These are phyloP conservation scores for Agaricus blazei DNA, from an alignment of 768 basidiomycete genomes.

Conservation along the genomic window DNA sequence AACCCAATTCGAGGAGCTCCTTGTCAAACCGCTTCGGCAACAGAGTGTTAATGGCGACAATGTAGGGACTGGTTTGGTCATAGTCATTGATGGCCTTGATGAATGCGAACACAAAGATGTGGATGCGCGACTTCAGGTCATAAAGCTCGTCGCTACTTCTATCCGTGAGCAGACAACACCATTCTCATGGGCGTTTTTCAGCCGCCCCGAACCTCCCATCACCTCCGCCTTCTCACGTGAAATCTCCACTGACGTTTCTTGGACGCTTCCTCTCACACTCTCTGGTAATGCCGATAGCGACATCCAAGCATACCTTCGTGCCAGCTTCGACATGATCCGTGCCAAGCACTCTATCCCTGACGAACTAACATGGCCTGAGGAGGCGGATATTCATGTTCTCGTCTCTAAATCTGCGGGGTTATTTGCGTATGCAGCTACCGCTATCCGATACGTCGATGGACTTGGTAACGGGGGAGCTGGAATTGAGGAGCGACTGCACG, in stretches of 20 bases:
- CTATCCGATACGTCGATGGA: background rate
- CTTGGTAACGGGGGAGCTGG: too few species aligned
- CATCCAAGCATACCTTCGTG: constrained; percentile 14
- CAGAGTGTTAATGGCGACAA: background rate
- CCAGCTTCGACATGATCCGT: constrained; percentile 10
- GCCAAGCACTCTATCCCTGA: background rate
- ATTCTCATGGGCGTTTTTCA: constrained; percentile 18
- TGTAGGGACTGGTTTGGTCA: constrained; percentile 1
- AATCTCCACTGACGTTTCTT: background rate
- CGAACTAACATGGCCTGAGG: background rate
- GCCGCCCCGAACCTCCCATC: constrained; percentile 10
- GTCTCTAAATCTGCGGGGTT: background rate
- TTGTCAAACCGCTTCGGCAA: constrained; percentile 9
- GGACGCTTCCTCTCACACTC: constrained; percentile 2
- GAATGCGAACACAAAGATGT: constrained; percentile 17
- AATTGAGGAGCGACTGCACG: too few species aligned
- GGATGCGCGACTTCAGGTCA: constrained; percentile 11
- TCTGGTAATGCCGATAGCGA: constrained; percentile 13
- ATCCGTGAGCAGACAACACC: constrained; percentile 4
- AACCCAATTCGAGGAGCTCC: constrained; percentile 11
- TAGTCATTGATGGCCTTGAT: constrained; percentile 20
- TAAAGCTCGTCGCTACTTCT: constrained; percentile 6
- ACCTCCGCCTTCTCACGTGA: constrained; percentile 11
- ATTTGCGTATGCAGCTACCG: background rate
- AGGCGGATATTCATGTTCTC: background rate